Base-by-base conservation (phyloP, 208 protist species). In the Leishmania lainsoni region DNA sequence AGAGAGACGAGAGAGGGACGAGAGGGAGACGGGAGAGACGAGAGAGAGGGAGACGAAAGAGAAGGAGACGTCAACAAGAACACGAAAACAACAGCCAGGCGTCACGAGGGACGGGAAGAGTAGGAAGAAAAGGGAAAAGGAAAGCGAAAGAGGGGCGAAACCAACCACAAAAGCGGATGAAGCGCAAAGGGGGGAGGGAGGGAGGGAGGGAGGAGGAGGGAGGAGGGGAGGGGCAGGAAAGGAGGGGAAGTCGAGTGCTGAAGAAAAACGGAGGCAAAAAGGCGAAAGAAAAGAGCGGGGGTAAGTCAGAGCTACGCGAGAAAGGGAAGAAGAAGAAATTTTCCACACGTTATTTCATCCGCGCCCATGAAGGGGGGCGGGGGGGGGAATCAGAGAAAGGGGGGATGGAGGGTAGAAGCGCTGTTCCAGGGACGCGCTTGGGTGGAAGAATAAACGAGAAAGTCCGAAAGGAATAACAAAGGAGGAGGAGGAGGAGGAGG, bases 221-320 rank as follows among this genome's bases (percentile, higher is more conserved):
- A n/a, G n/a, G n/a, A n/a, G n/a, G n/a, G n/a, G n/a, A n/a, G n/a
- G 70, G 10, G n/a, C 29, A 81, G 9, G 65, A 80, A 49, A 54
- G 42, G 61, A 42, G 80, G 61, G 29, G n/a, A n/a, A 5, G 61
- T 10, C 29, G 61, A 32, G 61, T 39, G 61, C 10, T n/a, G 0
- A 32, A 68, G 26, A 77, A 76, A 78, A 54, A 76, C 78, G 80
- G 80, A 80, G 29, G 39, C 14, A 78, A 49, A 78, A 49, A 35
- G 8, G n/a, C 22, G 14, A n/a, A 26, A 61, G 56, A 26, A 26
- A 61, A 9, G 42, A 45, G 42, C 42, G 42, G 42, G 42, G 42
- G 42, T 45, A 45, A 45, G 42, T 45, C 42, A 45, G 42, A 45
- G 52, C 52, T 5, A 56, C 20, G 52, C 52, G 52, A 56, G 14